Percentiles rank a stretch among this genome's conserved stretches.
phyloP scores from a whole-genome alignment of 345 rosid species.

The Citrus inodora region DNA sequence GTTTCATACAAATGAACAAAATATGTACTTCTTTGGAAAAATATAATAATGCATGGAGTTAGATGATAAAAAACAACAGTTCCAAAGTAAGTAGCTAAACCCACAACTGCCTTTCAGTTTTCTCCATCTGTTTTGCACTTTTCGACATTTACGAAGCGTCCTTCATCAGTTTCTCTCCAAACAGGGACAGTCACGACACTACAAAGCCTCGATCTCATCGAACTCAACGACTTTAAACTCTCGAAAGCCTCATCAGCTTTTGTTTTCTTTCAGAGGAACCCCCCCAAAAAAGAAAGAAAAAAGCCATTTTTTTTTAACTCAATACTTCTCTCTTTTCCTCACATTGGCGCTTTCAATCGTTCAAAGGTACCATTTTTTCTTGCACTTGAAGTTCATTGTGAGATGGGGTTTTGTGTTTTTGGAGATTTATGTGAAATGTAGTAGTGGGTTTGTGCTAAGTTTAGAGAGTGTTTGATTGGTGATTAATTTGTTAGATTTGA shows the following conservation, averaged over 20 bases:
- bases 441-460: not conserved
- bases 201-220: constrained; percentile 12
- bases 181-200: too few species aligned
- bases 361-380: constrained; percentile 14
- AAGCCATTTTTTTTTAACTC: not conserved
- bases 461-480: not conserved
- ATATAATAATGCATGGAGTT: not conserved
- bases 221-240: not conserved
- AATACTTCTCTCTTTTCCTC: not conserved
- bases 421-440: constrained; percentile 14
- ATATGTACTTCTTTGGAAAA: too few species aligned
- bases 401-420: constrained; percentile 2
- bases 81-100: not conserved
- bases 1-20: too few species aligned
- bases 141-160: not conserved
- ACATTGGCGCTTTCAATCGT: constrained; percentile 28
- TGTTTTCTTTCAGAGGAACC: not conserved
- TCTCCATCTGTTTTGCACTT: not conserved
- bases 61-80: not conserved
- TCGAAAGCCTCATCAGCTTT: constrained; percentile 2
- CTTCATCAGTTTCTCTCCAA: not conserved
- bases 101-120: not conserved
- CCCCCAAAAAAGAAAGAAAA: not conserved
- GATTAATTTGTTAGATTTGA: not conserved
- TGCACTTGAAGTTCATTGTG: not conserved